Evolutionary conservation across 139 green algal genomes (phyloP), one percentile per base, ranked within the genome.

Genomic region (Haematococcus lacustris): DNA sequence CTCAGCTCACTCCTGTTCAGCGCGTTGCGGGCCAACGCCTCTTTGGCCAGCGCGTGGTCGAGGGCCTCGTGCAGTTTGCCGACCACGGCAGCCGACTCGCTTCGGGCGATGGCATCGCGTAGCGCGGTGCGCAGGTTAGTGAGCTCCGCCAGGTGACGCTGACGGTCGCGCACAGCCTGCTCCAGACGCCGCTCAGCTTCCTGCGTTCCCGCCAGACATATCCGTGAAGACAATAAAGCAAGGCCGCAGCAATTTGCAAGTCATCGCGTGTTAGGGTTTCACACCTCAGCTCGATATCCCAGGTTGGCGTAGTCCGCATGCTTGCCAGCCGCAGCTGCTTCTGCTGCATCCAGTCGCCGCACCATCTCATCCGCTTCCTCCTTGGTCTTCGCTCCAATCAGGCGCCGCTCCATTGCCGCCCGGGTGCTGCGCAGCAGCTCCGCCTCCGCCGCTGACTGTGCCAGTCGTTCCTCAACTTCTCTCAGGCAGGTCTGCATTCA

Each of bases 51-150:
- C n/a, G 50, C 71, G 62, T 90, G 85, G 43, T 90, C 80, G 59
- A 90, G 65, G 72, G 88, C 79, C 62, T 78, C 41, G 68, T 87
- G 80, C 69, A 88, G 73, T 76, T 84, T 85, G 43, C 77, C 85
- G 4, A 87, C 35, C 1, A 76, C 57, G 1, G 80, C 68, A 1
- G 78, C 75, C 38, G 79, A 71, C 35, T 89, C 84, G 50, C 70
- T 75, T 21, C 43, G 62, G 25, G 73, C 69, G 26, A 66, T 74
- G 51, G 79, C 70, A 64, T 87, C 82, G 3, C 84, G 70, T 33
- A 89, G 71, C 38, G 84, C 80, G 0, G 76, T 40, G 47, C 72
- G 72, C 23, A 89, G 74, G 75, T 83, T 86, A 25, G 82, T 86
- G 65, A 89, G 79, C 40, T 88, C 80, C 17, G 78, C 80, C 37